Conservation (phyloP, 1,139 yeast genomes). For the Wickerhamomyces sp. region DNA sequence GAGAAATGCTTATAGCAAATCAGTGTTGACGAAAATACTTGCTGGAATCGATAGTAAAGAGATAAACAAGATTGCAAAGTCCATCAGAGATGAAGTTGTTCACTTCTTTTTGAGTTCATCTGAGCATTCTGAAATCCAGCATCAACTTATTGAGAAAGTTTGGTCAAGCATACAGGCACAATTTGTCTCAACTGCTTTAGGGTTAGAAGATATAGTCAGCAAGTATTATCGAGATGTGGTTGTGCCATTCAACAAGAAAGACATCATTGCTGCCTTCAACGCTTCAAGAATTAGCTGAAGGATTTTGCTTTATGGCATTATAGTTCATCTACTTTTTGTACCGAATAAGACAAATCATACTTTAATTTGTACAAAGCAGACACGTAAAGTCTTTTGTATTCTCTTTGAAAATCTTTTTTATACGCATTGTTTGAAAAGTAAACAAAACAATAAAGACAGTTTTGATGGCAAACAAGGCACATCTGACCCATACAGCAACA, state of each 20-base stretch:
- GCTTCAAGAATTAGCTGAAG: conserved; percentile 16
- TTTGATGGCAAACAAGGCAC: background rate
- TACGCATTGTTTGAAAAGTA: background rate
- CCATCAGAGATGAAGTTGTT: conserved; percentile 53
- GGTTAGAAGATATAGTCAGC: conserved; percentile 37
- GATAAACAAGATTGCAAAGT: conserved; percentile 49
- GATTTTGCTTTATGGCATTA: background rate
- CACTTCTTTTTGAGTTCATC: conserved; percentile 45
- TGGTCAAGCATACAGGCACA: conserved; percentile 52
- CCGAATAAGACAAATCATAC: no score
- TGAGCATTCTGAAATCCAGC: conserved; percentile 24
- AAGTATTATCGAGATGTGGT: conserved; percentile 39
- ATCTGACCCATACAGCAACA: background rate
- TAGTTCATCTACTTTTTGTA: no score
- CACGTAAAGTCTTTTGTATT: background rate
- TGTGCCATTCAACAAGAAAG: conserved; percentile 38
- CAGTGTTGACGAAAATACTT: conserved; percentile 53
- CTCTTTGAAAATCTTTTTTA: no score
- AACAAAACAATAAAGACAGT: background rate
- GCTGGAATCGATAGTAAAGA: conserved; percentile 56
- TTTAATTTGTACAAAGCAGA: no score
- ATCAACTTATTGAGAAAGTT: conserved; percentile 38
- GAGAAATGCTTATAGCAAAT: conserved; percentile 61
- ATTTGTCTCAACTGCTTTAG: conserved; percentile 38
- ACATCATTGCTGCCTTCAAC: conserved; percentile 38